A percentile compares a stretch with the other conserved stretches of the same genome.
Evolutionary conservation across 192 early-diverging fungal species (phyloP).

Genomic region (Lobosporangium transversale): DNA sequence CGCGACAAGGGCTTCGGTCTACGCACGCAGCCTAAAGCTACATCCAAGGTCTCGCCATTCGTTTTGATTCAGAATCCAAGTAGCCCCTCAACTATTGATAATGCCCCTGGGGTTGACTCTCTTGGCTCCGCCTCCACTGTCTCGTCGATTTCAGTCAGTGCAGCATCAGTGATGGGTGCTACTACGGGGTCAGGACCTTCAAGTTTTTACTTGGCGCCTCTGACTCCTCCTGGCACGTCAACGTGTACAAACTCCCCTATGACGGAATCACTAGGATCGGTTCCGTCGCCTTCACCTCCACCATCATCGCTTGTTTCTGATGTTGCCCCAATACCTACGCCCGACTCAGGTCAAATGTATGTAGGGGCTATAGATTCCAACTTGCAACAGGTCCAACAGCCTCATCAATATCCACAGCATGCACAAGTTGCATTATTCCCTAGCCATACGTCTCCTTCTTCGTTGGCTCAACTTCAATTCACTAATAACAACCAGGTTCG

Average conservation of each 20-base stretch:
- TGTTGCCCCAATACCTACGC: background rate
- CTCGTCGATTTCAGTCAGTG: conserved; percentile 19
- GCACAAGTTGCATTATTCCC: conserved; percentile 13
- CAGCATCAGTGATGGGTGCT: conserved; percentile 20
- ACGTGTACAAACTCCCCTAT: conserved; percentile 27
- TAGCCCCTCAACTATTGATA: conserved; percentile 10
- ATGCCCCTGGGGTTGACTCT: background rate
- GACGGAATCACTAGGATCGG: conserved; percentile 45
- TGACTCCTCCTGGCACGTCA: conserved; percentile 48
- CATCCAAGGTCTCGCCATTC: conserved; percentile 33
- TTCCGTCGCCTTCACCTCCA: conserved; percentile 41
- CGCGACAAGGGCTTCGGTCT: conserved; percentile 51
- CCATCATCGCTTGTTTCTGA: background rate
- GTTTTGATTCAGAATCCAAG: conserved; percentile 28
- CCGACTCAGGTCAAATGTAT: conserved; percentile 3
- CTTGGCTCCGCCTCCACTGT: conserved; percentile 22
- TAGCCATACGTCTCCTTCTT: no score
- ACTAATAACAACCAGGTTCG: no score
- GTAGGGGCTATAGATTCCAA: background rate
- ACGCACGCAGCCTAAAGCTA: conserved; percentile 37
- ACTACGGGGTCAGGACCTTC: conserved; percentile 12
- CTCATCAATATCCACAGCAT: conserved; percentile 8
- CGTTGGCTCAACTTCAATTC: conserved; percentile 8
- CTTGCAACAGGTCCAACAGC: conserved; percentile 14
- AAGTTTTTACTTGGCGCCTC: conserved; percentile 36